phyloP scores from a whole-genome alignment of 1,284 basidiomycete species.

The Sporisorium graminicola region DNA sequence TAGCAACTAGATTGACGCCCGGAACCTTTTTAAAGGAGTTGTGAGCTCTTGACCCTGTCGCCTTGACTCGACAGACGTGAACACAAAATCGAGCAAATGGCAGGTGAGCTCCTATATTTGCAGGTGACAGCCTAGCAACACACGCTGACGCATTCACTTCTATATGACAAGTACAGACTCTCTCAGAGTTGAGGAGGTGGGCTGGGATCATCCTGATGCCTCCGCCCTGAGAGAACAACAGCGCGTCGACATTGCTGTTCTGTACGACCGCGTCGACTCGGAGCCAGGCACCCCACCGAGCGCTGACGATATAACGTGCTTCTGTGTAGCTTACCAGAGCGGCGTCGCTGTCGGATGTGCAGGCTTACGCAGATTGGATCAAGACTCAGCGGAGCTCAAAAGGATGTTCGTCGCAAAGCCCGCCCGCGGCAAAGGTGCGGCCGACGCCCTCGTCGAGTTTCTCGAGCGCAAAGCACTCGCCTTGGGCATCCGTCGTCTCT shows the following conservation, averaged over 20 bases:
- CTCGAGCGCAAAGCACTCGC: conserved; percentile 25
- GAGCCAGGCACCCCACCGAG: conserved; percentile 33
- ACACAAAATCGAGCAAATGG: neutral
- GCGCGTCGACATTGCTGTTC: conserved; percentile 27
- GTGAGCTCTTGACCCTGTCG: neutral
- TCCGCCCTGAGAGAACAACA: conserved; percentile 28
- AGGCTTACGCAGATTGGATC: conserved; percentile 28
- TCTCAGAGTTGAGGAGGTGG: conserved; percentile 16
- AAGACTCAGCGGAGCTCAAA: conserved; percentile 35
- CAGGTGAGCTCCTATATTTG: neutral
- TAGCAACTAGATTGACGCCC: no score
- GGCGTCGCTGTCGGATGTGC: conserved; percentile 26
- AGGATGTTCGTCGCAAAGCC: conserved; percentile 38
- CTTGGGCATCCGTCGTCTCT: conserved; percentile 18
- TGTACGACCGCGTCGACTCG: conserved; percentile 26
- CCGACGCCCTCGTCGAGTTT: conserved; percentile 28
- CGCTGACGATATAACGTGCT: conserved; percentile 25
- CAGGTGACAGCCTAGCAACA: neutral
- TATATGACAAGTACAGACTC: no score
- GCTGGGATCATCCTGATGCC: conserved; percentile 35
- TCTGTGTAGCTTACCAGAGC: conserved; percentile 39
- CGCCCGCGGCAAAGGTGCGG: conserved; percentile 32
- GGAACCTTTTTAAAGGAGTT: no score
- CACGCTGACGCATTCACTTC: no score
- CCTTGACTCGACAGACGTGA: neutral